These are phyloP conservation scores for Phytophthora macrochlamydospora DNA, from an alignment of 352 stramenopile species.

Conservation along the genomic window DNA sequence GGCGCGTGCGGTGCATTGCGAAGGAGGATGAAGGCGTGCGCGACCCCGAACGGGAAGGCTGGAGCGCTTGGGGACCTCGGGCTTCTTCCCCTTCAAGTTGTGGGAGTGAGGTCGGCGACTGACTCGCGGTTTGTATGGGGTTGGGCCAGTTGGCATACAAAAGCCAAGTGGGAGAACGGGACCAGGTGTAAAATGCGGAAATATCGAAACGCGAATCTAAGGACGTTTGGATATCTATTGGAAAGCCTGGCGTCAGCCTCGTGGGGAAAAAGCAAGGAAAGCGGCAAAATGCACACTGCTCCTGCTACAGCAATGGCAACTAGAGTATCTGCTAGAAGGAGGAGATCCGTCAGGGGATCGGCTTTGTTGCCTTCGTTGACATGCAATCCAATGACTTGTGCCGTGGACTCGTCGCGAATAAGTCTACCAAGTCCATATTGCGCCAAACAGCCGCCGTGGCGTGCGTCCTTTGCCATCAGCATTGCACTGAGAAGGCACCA, in stretches of 20 bases:
- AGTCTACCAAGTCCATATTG: too few species aligned
- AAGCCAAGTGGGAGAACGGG: slow-evolving; percentile 15
- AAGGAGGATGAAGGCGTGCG: neutral
- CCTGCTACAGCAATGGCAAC: too few species aligned
- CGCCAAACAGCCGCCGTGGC: too few species aligned
- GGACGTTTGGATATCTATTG: neutral
- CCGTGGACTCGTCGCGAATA: too few species aligned
- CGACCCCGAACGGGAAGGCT: slow-evolving; percentile 7
- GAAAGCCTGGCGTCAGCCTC: neutral
- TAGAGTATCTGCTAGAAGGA: too few species aligned
- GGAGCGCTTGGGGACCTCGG: slow-evolving; percentile 9
- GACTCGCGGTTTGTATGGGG: slow-evolving; percentile 36
- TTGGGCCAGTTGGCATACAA: slow-evolving; percentile 23
- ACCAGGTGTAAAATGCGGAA: slow-evolving; percentile 12
- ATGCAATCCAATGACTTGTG: too few species aligned
- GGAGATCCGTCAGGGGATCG: too few species aligned
- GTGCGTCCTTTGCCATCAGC: too few species aligned
- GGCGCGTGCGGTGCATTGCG: slow-evolving; percentile 60
- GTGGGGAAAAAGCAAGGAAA: too few species aligned
- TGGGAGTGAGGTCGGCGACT: slow-evolving; percentile 26
- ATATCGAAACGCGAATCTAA: slow-evolving; percentile 25
- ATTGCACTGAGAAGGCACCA: too few species aligned
- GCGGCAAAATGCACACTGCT: too few species aligned
- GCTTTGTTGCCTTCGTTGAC: too few species aligned
- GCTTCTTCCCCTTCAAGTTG: slow-evolving; percentile 39